Evolutionary conservation across 306 rosid species (phyloP).

Genomic region (Medicago lupulina): DNA sequence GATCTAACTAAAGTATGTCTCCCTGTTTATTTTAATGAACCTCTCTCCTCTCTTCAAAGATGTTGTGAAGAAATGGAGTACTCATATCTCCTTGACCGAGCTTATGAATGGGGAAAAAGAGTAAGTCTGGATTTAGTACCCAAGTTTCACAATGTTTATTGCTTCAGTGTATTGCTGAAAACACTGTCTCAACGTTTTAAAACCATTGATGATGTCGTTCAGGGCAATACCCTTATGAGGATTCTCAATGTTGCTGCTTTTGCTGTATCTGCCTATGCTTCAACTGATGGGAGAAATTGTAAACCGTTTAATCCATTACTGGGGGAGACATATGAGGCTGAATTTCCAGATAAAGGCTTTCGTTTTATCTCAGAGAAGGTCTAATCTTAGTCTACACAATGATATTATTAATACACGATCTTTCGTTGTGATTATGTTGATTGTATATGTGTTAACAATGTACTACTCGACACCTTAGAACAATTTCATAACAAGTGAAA

Average conservation of each 20-base stretch:
- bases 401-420: neutral
- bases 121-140: constrained; percentile 50
- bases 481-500: constrained; percentile 11
- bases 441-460: neutral
- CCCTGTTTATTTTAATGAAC: constrained; percentile 96
- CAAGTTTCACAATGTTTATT: neutral
- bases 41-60: constrained; percentile 90
- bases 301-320: constrained; percentile 94
- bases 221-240: constrained; percentile 94
- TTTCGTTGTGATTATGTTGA: constrained; percentile 7
- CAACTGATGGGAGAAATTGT: constrained; percentile 93
- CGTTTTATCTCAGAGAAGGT: constrained; percentile 95
- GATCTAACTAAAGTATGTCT: constrained; percentile 97
- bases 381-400: constrained; percentile 9
- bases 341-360: constrained; percentile 87
- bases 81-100: constrained; percentile 89
- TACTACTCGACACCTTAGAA: neutral
- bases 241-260: constrained; percentile 97
- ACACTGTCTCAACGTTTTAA: constrained; percentile 16
- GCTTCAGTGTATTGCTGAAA: constrained; percentile 18
- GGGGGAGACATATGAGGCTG: constrained; percentile 97
- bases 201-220: constrained; percentile 36
- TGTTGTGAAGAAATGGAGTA: constrained; percentile 96
- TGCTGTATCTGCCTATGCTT: constrained; percentile 97
- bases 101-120: constrained; percentile 92